These are phyloP conservation scores for Purpureocillium takamizusanense DNA, from an alignment of 2,329 filamentous ascomycete genomes.

Conservation along the genomic window DNA sequence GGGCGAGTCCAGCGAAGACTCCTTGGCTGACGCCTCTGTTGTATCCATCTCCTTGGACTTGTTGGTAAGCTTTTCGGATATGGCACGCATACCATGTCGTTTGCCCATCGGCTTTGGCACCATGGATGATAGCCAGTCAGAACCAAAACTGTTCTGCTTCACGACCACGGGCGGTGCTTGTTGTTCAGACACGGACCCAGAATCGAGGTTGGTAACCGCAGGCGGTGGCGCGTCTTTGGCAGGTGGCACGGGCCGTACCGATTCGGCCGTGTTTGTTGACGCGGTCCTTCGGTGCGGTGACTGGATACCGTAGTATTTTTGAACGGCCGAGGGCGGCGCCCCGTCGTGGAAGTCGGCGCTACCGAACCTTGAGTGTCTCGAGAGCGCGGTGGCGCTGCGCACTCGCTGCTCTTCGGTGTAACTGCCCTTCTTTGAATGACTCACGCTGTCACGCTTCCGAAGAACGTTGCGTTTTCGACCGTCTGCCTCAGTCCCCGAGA, in stretches of 20 bases:
- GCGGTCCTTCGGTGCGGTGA: slow-evolving; percentile 49
- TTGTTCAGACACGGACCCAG: slow-evolving; percentile 27
- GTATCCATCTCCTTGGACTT: slow-evolving; percentile 42
- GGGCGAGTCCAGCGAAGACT: slow-evolving; percentile 52
- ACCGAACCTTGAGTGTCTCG: slow-evolving; percentile 67
- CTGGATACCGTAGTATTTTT: slow-evolving; percentile 58
- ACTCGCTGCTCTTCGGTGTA: slow-evolving; percentile 66
- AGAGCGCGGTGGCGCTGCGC: slow-evolving; percentile 55
- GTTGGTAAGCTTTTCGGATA: slow-evolving; percentile 66
- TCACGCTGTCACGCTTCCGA: slow-evolving; percentile 62
- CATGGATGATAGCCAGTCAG: slow-evolving; percentile 45
- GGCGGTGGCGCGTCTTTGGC: slow-evolving; percentile 46
- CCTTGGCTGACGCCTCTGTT: slow-evolving; percentile 38
- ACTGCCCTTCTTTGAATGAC: slow-evolving; percentile 64
- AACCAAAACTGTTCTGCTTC: slow-evolving; percentile 33
- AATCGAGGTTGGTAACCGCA: slow-evolving; percentile 52
- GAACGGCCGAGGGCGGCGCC: slow-evolving; percentile 50
- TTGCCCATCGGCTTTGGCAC: slow-evolving; percentile 41
- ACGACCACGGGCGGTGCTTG: slow-evolving; percentile 36
- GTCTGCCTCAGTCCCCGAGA: slow-evolving; percentile 81
- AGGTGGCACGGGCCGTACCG: slow-evolving; percentile 38
- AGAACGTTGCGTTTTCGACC: slow-evolving; percentile 67
- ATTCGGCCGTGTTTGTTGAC: slow-evolving; percentile 49
- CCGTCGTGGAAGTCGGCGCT: slow-evolving; percentile 64
- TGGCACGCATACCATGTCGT: slow-evolving; percentile 66